Conservation (phyloP, 2,329 filamentous ascomycete genomes). For the Fusarium acutatum region DNA sequence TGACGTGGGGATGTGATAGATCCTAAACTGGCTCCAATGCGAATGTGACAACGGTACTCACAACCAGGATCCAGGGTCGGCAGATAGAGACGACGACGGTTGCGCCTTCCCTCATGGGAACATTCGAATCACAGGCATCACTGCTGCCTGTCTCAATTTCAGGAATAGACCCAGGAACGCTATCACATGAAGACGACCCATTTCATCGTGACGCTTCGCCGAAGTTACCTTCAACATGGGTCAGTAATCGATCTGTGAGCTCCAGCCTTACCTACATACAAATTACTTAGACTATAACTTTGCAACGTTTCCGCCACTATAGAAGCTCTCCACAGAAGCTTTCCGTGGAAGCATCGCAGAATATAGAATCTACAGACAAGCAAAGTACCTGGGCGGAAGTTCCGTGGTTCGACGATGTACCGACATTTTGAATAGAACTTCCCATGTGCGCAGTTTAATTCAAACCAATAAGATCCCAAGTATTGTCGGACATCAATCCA, state of each 20-base stretch:
- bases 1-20: neutral
- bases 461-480: conserved; percentile 2
- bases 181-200: neutral
- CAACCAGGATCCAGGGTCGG: conserved; percentile 28
- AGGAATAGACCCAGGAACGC: neutral
- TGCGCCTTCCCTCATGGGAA: neutral
- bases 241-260: neutral
- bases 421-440: neutral
- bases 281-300: neutral
- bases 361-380: neutral
- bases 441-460: neutral
- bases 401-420: neutral
- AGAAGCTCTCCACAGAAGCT: conserved; percentile 22
- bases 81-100: conserved; percentile 21
- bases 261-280: neutral
- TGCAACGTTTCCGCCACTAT: neutral
- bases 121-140: neutral
- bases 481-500: conserved; percentile 27
- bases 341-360: neutral
- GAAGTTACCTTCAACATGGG: neutral
- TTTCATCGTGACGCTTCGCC: neutral
- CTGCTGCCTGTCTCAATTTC: neutral
- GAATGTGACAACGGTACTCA: neutral
- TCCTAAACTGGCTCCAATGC: conserved; percentile 10
- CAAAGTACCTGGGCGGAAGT: neutral